Evolutionary conservation across 345 rosid species (phyloP), one percentile per base, ranked within the genome.

Genomic region (Combretum micranthum): DNA sequence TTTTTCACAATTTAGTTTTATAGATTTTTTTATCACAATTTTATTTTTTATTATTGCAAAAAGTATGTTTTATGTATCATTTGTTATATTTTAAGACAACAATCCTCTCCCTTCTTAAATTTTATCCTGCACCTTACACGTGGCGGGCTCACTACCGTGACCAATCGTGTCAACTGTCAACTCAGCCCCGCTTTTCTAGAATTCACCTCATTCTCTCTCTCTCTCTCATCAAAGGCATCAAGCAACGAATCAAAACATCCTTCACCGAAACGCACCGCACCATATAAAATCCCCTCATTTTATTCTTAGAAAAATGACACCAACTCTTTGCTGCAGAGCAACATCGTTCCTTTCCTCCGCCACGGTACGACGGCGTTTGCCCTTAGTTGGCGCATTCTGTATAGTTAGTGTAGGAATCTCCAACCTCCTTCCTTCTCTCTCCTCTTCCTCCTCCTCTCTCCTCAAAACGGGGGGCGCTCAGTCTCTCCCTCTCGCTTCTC

Each of bases 321-420:
- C 69, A 50, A 50, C 72, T 15, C 57, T 68, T 47, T 26, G 65
- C 48, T 56, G 26, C 23, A 68, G 73, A 68, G 59, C 65, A 15
- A 17, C 64, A 13, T 43, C 70, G 53, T 1, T 70, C 39, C 20
- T 71, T 56, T 58, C 82, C 26, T 60, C 78, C 63, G 15, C 66
- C 59, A 15, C 56, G 18, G 13, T 51, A 66, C 84, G 84, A 26
- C 93, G 82, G 4, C 65, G 83, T 57, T 55, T 71, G 20, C 93
- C 90, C 0, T 18, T 84, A 14, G 82, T 83, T 42, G 91, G 91
- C 1, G 85, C 91, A 43, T 66, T 84, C 69, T 86, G 91, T 64
- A 60, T 88, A 62, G 61, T 86, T 26, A 76, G 82, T 69, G 71
- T 89, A n/a, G 92, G 92, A 44, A 43, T 88, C 32, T 75, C 86